Percentiles rank a stretch among this genome's conserved stretches.
phyloP scores from a whole-genome alignment of 75 land plant species.

The Cunninghamia lanceolata region DNA sequence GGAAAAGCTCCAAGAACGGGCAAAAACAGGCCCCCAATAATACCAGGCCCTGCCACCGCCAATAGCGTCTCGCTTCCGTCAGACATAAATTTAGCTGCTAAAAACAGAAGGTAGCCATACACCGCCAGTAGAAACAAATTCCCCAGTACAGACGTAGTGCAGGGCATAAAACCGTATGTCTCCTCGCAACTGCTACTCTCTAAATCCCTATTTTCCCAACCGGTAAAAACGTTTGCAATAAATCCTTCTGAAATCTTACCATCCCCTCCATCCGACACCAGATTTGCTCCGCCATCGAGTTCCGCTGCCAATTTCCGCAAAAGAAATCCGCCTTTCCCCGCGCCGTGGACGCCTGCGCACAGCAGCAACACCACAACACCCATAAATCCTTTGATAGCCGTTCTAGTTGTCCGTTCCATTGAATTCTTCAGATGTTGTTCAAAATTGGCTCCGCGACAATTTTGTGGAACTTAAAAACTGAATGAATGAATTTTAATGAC shows the following conservation, averaged over 20 bases:
- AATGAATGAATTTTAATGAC: too few species aligned
- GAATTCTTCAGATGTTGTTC: not conserved
- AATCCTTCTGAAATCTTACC: not conserved
- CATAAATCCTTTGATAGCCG: not conserved
- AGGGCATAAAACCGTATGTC: conserved; percentile 78
- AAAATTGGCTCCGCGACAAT: not conserved
- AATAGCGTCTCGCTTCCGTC: conserved; percentile 73
- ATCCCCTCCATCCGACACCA: not conserved
- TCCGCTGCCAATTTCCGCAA: not conserved
- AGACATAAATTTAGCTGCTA: conserved; percentile 62
- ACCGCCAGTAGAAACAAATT: conserved; percentile 53
- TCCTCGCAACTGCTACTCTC: conserved; percentile 37
- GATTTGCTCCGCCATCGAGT: not conserved
- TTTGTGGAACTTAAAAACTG: too few species aligned
- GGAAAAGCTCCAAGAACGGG: conserved; percentile 86
- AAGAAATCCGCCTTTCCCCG: not conserved
- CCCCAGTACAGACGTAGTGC: conserved; percentile 50
- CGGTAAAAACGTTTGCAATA: not conserved
- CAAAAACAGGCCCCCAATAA: conserved; percentile 72
- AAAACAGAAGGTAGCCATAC: conserved; percentile 64
- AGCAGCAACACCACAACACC: not conserved
- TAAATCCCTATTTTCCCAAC: not conserved
- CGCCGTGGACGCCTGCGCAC: not conserved
- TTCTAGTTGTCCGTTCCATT: not conserved
- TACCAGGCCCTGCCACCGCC: conserved; percentile 59